Conservation (phyloP, 768 basidiomycete species). For the Calocera cornea region DNA sequence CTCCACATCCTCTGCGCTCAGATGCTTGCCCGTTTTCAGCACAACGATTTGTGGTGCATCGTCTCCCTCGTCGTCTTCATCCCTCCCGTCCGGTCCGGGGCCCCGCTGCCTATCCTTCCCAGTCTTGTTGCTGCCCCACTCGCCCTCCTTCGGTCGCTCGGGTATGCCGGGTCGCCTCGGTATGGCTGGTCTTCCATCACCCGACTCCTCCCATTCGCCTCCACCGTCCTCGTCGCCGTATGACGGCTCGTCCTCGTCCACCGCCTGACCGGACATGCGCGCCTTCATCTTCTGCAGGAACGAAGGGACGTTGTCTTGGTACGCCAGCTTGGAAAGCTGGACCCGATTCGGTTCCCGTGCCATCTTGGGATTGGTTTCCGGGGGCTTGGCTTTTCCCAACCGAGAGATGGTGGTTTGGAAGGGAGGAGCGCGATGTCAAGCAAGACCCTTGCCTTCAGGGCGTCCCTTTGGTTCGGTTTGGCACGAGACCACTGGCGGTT, state of each 20-base stretch:
- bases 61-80: slow-evolving; percentile 55
- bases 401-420: too few species aligned
- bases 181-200: background rate
- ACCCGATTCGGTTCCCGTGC: background rate
- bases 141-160: background rate
- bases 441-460: too few species aligned
- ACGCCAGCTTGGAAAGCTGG: background rate
- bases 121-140: background rate
- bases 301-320: background rate
- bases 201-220: background rate
- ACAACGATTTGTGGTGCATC: slow-evolving; percentile 86
- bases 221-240: background rate
- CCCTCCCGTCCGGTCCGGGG: slow-evolving; percentile 51
- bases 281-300: background rate
- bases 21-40: slow-evolving; percentile 74
- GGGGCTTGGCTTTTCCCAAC: too few species aligned
- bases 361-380: background rate
- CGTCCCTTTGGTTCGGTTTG: too few species aligned
- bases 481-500: too few species aligned
- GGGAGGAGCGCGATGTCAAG: too few species aligned
- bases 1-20: slow-evolving; percentile 63
- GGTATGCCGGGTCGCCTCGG: background rate
- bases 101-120: background rate
- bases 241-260: background rate
- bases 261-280: background rate